phyloP scores from a whole-genome alignment of 345 rosid species.

The Populus deltoides region DNA sequence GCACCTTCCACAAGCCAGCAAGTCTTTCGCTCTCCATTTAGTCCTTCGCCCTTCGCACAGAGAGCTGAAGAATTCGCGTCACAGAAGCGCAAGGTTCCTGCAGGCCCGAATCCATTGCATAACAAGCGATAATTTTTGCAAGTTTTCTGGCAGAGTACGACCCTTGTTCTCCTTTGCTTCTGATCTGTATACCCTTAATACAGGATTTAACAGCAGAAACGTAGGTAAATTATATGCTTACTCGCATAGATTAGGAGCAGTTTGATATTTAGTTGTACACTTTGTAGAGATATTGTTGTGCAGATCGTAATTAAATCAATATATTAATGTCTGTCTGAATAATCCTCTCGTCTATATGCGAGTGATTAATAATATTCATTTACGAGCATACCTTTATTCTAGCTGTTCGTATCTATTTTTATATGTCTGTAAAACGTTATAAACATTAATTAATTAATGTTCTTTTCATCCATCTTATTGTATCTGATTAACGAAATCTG shows the following conservation, averaged over 20 bases:
- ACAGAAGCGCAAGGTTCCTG: conserved; percentile 46
- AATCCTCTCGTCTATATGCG: not conserved
- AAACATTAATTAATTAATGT: not conserved
- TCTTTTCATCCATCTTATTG: not conserved
- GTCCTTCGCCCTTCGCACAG: not conserved
- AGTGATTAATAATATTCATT: not conserved
- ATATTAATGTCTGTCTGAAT: not conserved
- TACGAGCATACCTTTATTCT: not conserved
- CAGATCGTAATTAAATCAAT: not conserved
- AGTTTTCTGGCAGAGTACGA: not conserved
- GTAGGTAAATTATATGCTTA: not conserved
- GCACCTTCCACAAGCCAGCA: conserved; percentile 12
- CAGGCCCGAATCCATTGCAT: conserved; percentile 55
- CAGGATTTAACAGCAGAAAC: not conserved
- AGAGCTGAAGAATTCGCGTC: conserved; percentile 15
- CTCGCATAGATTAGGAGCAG: not conserved
- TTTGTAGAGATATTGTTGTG: conserved; percentile 1
- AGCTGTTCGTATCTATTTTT: not conserved
- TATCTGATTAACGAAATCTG: not conserved
- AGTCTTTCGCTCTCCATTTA: not conserved
- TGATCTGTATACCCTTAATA: not conserved
- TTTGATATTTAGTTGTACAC: not conserved
- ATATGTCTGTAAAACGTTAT: too few relatives aligned
- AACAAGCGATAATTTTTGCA: conserved; percentile 31
- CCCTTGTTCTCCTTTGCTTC: not conserved